Evolutionary conservation across 1,284 basidiomycete species (phyloP), one percentile per base, ranked within the genome.

Genomic region (Porodaedalea pini): DNA sequence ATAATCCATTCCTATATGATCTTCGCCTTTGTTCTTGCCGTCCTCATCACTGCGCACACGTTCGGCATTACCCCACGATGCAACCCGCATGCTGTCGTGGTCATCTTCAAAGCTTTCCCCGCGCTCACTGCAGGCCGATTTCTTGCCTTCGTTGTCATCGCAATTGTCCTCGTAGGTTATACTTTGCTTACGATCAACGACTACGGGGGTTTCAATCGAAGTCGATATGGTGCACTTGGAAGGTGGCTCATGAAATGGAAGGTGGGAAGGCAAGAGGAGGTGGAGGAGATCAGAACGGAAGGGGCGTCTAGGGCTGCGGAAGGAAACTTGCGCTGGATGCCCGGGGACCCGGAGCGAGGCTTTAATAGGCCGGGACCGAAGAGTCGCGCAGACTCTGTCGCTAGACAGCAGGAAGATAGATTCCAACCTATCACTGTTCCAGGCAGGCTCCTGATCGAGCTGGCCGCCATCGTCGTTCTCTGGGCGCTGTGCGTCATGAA

Each of bases 401-500:
- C n/a, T n/a, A n/a, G n/a, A 34, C 32, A 34, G 13, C 7, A 6
- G 19, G n/a, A n/a, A 21, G 41, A 43, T 4, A 8, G 25, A 11
- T 5, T 5, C 41, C n/a, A 21, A 15, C 47, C 48, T 43, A 32
- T 54, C 36, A 29, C 51, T 1, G 50, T 62, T 13, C 51, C 50
- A 8, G 52, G 56, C 19, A 57, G 36, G n/a, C 36, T 65, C 21
- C 43, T 67, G 23, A 41, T 65, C 15, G 56, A 62, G 21, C 34
- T 67, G n/a, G 10, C 57, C 5, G 48, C 65, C 4, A 61, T 66
- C 17, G 15, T 63, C 6, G 52, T 65, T 21, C 41, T 66, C 8
- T 69, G 67, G 66, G 44, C 41, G 4, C 4, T 66, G 23, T 57
- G 61, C 17, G 66, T 68, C 10, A 59, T 67, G 63, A 67, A 69